A percentile compares a stretch with the other conserved stretches of the same genome.
Conservation (phyloP, 73 alveolate species). For the Durusdinium trenchii region DNA sequence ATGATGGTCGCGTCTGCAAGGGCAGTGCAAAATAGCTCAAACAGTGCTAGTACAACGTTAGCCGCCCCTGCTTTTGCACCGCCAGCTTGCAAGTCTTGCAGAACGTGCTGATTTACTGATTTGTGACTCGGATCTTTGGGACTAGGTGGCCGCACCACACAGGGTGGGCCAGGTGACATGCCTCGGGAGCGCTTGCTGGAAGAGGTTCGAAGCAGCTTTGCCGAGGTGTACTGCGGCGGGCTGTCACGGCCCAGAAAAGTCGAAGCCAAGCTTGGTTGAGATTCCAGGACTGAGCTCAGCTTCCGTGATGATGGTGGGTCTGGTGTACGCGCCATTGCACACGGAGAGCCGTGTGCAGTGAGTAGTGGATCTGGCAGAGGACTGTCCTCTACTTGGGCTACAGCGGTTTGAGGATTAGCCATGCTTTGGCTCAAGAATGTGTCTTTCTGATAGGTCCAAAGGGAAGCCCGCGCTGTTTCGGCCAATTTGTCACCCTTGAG, state of each 20-base stretch:
- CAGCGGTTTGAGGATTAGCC: too few species aligned
- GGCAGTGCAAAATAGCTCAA: slow-evolving; percentile 45
- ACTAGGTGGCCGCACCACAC: slow-evolving; percentile 82
- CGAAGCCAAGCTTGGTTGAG: slow-evolving; percentile 71
- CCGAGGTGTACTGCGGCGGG: slow-evolving; percentile 83
- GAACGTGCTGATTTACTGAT: slow-evolving; percentile 6
- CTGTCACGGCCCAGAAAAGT: slow-evolving; percentile 41
- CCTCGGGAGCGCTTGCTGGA: slow-evolving; percentile 14
- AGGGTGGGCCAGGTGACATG: slow-evolving; percentile 31
- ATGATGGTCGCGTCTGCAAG: slow-evolving; percentile 2
- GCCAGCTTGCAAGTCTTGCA: slow-evolving; percentile 52
- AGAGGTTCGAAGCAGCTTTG: slow-evolving; percentile 31
- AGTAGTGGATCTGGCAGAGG: slow-evolving; percentile 34
- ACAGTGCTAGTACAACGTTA: slow-evolving; percentile 10
- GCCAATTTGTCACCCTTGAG: neutral
- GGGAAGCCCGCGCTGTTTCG: slow-evolving; percentile 58
- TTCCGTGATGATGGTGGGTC: slow-evolving; percentile 49
- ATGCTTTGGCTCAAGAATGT: too few species aligned
- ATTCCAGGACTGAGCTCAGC: slow-evolving; percentile 58
- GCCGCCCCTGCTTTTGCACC: neutral
- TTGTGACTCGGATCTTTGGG: slow-evolving; percentile 31
- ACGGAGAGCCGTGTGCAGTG: neutral
- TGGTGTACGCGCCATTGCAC: slow-evolving; percentile 60
- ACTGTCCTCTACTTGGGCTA: too few species aligned
- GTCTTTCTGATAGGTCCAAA: neutral